Conservation (phyloP, 106 monocot species). For the Allium fistulosum region DNA sequence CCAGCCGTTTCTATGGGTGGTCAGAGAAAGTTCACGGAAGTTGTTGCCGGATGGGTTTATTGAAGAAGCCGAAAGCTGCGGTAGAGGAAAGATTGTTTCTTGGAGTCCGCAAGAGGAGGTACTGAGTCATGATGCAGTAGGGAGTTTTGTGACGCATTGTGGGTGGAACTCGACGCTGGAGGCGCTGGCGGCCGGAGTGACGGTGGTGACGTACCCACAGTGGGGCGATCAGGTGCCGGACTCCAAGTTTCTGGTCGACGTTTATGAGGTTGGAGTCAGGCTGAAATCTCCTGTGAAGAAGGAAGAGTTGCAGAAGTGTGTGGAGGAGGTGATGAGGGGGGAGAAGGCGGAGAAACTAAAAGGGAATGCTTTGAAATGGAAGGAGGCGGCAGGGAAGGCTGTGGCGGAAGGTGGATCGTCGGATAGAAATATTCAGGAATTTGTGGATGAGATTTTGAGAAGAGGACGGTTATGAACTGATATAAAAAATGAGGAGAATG, state of each 20-base stretch:
- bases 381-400: constrained; percentile 14
- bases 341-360: constrained; percentile 9
- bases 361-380: constrained; percentile 20
- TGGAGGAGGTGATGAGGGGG: constrained; percentile 35
- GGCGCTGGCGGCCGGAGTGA: constrained; percentile 12
- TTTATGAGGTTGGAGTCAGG: constrained; percentile 36
- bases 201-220: constrained; percentile 22
- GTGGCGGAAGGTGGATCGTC: constrained; percentile 31
- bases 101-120: constrained; percentile 24
- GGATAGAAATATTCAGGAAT: constrained; percentile 19
- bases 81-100: constrained; percentile 11
- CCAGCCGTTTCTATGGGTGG: no score
- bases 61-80: constrained; percentile 51
- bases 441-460: constrained; percentile 10
- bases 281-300: constrained; percentile 15
- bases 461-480: not conserved
- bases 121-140: constrained; percentile 16
- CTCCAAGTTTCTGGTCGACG: not conserved
- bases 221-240: constrained; percentile 58
- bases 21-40: constrained; percentile 30
- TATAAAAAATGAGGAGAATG: no score
- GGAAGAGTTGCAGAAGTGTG: constrained; percentile 27
- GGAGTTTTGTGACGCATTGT: constrained; percentile 1
- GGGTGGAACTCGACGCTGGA: constrained; percentile 16
- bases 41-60: constrained; percentile 52